Evolutionary conservation across 2,329 filamentous ascomycete species (phyloP).

Genomic region (Lithohypha guttulata): DNA sequence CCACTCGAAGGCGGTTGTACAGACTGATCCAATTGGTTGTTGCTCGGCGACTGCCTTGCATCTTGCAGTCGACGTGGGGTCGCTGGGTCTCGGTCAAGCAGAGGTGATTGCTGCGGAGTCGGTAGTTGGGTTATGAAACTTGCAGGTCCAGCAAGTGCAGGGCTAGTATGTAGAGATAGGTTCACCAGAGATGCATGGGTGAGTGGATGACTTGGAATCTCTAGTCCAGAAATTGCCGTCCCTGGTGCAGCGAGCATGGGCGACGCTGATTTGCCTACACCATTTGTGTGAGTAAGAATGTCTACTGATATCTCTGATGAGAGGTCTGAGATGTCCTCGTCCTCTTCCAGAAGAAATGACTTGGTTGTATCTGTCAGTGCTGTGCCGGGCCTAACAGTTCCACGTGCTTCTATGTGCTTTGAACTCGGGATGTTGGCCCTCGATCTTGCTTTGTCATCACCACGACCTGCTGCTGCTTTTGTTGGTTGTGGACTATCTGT

Average conservation of each 20-base stretch:
- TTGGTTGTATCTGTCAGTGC: constrained; percentile 20
- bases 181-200: constrained; percentile 37
- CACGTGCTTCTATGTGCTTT: constrained; percentile 7
- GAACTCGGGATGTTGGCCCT: constrained; percentile 3
- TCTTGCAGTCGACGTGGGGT: neutral
- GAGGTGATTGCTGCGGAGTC: constrained; percentile 36
- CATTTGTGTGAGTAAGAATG: constrained; percentile 34
- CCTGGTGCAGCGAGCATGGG: constrained; percentile 26
- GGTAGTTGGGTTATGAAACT: constrained; percentile 24
- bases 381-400: constrained; percentile 18
- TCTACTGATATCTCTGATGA: constrained; percentile 43
- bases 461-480: neutral
- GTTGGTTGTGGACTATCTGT: neutral
- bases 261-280: constrained; percentile 24
- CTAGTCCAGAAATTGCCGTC: constrained; percentile 30
- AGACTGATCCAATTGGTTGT: neutral
- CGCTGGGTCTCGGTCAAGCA: constrained; percentile 8
- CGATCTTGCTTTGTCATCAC: constrained; percentile 22
- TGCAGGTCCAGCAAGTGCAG: constrained; percentile 24
- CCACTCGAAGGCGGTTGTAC: constrained; percentile 13
- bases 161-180: constrained; percentile 22
- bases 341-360: constrained; percentile 45
- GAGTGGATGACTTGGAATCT: constrained; percentile 35
- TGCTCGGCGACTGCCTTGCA: constrained; percentile 7
- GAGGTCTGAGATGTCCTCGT: constrained; percentile 45